Evolutionary conservation across 2,329 filamentous ascomycete species (phyloP).

Genomic region (Trichoderma koningiopsis): DNA sequence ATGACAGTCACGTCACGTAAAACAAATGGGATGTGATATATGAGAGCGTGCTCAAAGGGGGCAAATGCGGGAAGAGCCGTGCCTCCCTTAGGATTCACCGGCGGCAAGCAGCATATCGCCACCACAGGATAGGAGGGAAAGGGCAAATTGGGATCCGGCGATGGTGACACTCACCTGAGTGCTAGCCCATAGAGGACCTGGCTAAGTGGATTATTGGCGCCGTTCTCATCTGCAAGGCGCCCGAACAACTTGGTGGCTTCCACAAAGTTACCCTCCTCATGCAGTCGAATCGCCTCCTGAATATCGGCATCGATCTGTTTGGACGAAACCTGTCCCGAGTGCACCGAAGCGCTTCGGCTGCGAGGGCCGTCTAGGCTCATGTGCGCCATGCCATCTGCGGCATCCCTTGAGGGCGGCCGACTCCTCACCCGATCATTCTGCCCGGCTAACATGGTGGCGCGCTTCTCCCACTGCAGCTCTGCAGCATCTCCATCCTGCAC

Average conservation of each 20-base stretch:
- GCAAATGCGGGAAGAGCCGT: neutral
- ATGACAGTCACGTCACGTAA: conserved; percentile 21
- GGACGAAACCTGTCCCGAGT: conserved; percentile 45
- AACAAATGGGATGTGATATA: conserved; percentile 20
- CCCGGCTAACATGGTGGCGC: conserved; percentile 84
- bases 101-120: conserved; percentile 6
- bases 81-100: neutral
- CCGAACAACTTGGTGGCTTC: conserved; percentile 85
- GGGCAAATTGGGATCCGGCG: conserved; percentile 6
- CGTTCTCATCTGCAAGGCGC: conserved; percentile 76
- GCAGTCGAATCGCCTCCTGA: conserved; percentile 91
- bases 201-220: conserved; percentile 87
- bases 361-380: conserved; percentile 31
- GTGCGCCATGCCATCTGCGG: conserved; percentile 35
- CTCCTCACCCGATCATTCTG: conserved; percentile 55
- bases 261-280: conserved; percentile 80
- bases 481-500: conserved; percentile 47
- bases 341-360: conserved; percentile 31
- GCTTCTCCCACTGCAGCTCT: conserved; percentile 86
- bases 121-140: neutral
- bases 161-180: conserved; percentile 62
- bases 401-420: conserved; percentile 44
- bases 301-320: conserved; percentile 70
- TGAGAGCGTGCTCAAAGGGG: conserved; percentile 6
- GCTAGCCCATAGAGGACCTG: conserved; percentile 96